These are phyloP conservation scores for Stephanodiscus minutulus DNA, from an alignment of 108 stramenopile genomes.

Conservation along the genomic window DNA sequence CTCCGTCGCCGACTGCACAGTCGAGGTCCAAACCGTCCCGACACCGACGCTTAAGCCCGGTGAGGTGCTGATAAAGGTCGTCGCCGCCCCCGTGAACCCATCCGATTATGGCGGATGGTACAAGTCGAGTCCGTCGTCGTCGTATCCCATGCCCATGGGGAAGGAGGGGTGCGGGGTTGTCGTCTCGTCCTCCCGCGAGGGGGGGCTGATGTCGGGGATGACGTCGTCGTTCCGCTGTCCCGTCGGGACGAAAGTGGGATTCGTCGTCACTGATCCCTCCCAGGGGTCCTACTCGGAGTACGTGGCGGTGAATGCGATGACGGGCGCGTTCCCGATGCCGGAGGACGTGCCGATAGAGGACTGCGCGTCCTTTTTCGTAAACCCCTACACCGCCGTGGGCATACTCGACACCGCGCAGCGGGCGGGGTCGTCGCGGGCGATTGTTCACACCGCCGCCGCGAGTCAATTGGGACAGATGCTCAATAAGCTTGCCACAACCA, in stretches of 20 bases:
- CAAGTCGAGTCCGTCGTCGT: slow-evolving; percentile 12
- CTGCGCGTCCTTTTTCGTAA: slow-evolving; percentile 56
- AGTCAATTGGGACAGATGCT: slow-evolving; percentile 63
- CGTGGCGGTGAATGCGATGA: slow-evolving; percentile 31
- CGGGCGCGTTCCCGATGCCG: slow-evolving; percentile 49
- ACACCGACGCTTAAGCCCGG: slow-evolving; percentile 41
- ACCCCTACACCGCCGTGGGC: slow-evolving; percentile 63
- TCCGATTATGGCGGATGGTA: slow-evolving; percentile 53
- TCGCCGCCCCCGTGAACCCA: slow-evolving; percentile 53
- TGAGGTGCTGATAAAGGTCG: slow-evolving; percentile 46
- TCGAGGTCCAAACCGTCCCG: slow-evolving; percentile 49
- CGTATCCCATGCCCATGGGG: slow-evolving; percentile 52
- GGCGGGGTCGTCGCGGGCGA: slow-evolving; percentile 20
- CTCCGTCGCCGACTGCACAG: slow-evolving; percentile 43
- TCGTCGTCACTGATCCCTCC: slow-evolving; percentile 15
- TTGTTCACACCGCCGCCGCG: slow-evolving; percentile 67
- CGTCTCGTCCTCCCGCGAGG: slow-evolving; percentile 35
- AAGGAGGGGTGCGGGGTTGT: slow-evolving; percentile 59
- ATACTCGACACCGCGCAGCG: slow-evolving; percentile 55
- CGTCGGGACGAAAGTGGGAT: slow-evolving; percentile 49
- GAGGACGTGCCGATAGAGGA: slow-evolving; percentile 55
- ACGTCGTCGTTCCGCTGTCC: slow-evolving; percentile 25
- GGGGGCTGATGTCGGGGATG: slow-evolving; percentile 25
- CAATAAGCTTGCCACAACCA: slow-evolving; percentile 33
- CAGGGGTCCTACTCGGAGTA: slow-evolving; percentile 64